phyloP scores from a whole-genome alignment of 2,329 filamentous ascomycete genomes.

The Stenocarpella maydis region DNA sequence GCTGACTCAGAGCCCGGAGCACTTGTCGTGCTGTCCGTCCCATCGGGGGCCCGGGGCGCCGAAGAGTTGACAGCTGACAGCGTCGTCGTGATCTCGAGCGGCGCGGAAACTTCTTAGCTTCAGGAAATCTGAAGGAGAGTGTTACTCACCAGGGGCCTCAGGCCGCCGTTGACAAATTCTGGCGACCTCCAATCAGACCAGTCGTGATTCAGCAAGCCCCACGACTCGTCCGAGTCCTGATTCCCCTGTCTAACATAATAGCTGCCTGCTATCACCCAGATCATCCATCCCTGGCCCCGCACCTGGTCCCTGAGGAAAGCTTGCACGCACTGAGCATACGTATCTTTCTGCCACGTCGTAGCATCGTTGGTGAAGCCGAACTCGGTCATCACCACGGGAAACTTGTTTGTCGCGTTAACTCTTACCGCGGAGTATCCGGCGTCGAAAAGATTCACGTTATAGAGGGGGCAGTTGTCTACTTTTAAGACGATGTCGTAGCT shows the following conservation, averaged over 20 bases:
- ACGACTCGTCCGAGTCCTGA: constrained; percentile 61
- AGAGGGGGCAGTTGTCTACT: constrained; percentile 53
- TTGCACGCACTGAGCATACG: constrained; percentile 27
- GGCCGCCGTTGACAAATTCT: constrained; percentile 41
- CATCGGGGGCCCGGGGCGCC: constrained; percentile 4
- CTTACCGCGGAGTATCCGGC: constrained; percentile 62
- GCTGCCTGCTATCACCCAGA: constrained; percentile 65
- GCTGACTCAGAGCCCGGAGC: neutral
- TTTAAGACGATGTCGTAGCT: constrained; percentile 61
- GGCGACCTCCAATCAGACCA: constrained; percentile 51
- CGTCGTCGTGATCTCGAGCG: constrained; percentile 11
- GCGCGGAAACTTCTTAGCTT: constrained; percentile 1
- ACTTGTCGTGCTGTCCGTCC: neutral
- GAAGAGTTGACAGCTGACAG: constrained; percentile 24
- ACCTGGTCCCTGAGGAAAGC: constrained; percentile 17
- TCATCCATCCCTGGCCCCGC: constrained; percentile 58
- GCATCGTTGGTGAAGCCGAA: constrained; percentile 32
- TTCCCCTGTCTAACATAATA: constrained; percentile 63
- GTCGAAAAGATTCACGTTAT: constrained; percentile 56
- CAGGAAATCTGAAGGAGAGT: constrained; percentile 43
- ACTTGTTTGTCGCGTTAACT: constrained; percentile 39
- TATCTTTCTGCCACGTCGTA: constrained; percentile 19
- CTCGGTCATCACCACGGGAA: constrained; percentile 42
- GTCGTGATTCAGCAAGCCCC: constrained; percentile 50
- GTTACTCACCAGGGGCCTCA: constrained; percentile 50